These are phyloP conservation scores for Fonsecaea erecta DNA, from an alignment of 2,329 filamentous ascomycete genomes.

Conservation along the genomic window DNA sequence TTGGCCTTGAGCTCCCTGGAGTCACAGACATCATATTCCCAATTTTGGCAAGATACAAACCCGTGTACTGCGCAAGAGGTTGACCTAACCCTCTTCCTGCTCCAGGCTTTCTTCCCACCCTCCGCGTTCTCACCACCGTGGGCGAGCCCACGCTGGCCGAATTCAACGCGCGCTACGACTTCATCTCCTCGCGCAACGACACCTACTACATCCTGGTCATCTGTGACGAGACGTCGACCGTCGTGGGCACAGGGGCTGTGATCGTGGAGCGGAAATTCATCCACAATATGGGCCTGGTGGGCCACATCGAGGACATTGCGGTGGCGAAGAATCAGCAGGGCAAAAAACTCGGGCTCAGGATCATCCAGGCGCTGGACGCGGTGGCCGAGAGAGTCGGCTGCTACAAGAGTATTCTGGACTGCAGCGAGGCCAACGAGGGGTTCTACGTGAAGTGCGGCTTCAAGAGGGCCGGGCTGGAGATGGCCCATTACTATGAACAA, in stretches of 20 bases:
- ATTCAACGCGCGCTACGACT: constrained; percentile 81
- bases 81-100: too few relatives aligned
- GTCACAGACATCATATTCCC: background rate
- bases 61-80: too few relatives aligned
- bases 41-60: background rate
- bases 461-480: constrained; percentile 86
- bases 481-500: constrained; percentile 84
- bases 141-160: constrained; percentile 78
- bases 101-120: constrained; percentile 82
- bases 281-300: constrained; percentile 65
- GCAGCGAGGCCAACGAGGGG: constrained; percentile 92
- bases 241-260: constrained; percentile 90
- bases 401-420: constrained; percentile 97
- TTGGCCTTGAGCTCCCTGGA: background rate
- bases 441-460: constrained; percentile 99
- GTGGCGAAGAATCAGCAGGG: constrained; percentile 95
- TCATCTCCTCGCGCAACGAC: constrained; percentile 73
- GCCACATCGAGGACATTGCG: constrained; percentile 97
- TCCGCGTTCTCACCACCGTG: constrained; percentile 89
- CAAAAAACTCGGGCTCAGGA: constrained; percentile 89
- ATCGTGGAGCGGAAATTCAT: constrained; percentile 85
- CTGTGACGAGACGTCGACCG: constrained; percentile 68
- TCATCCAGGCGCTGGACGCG: constrained; percentile 91
- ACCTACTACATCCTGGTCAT: constrained; percentile 88
- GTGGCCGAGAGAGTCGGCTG: constrained; percentile 88